phyloP scores from a whole-genome alignment of 352 stramenopile genomes.

The Phytopythium chamaehyphon region DNA sequence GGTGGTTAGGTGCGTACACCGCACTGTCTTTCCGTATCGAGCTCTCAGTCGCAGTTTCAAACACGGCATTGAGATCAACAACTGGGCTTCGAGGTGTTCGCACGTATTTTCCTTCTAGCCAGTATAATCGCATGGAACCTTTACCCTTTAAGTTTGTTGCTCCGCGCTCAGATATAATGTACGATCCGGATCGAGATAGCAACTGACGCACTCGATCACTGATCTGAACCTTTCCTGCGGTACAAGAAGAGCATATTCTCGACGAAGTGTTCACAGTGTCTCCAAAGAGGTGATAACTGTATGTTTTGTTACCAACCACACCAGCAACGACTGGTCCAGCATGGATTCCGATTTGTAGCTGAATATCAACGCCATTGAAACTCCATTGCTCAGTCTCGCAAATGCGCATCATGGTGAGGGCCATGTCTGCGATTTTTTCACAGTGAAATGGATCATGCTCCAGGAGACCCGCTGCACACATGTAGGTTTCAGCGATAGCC shows the following conservation, averaged over 20 bases:
- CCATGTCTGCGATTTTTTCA: slow-evolving; percentile 76
- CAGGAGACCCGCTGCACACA: slow-evolving; percentile 65
- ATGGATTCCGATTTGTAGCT: slow-evolving; percentile 84
- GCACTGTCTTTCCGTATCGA: slow-evolving; percentile 28
- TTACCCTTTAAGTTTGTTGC: slow-evolving; percentile 75
- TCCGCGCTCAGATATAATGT: slow-evolving; percentile 54
- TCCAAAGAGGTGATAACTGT: slow-evolving; percentile 84
- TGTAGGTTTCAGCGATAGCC: slow-evolving; percentile 84
- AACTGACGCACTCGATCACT: slow-evolving; percentile 51
- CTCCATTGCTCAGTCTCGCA: slow-evolving; percentile 66
- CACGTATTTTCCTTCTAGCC: slow-evolving; percentile 53
- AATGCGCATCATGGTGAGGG: slow-evolving; percentile 67
- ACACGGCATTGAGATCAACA: slow-evolving; percentile 22
- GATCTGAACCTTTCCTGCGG: slow-evolving; percentile 65
- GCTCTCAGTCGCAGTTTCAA: slow-evolving; percentile 48
- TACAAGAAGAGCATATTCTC: slow-evolving; percentile 69
- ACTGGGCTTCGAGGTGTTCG: background rate
- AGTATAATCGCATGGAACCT: slow-evolving; percentile 61
- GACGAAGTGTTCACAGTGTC: slow-evolving; percentile 83
- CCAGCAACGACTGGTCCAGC: slow-evolving; percentile 73
- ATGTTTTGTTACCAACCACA: slow-evolving; percentile 77
- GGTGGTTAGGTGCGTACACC: slow-evolving; percentile 28
- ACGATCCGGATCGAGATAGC: slow-evolving; percentile 36
- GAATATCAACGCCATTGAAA: slow-evolving; percentile 67
- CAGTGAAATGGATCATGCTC: slow-evolving; percentile 62